phyloP scores from a whole-genome alignment of 164 flowering plant species.

The Liriodendron chinense region DNA sequence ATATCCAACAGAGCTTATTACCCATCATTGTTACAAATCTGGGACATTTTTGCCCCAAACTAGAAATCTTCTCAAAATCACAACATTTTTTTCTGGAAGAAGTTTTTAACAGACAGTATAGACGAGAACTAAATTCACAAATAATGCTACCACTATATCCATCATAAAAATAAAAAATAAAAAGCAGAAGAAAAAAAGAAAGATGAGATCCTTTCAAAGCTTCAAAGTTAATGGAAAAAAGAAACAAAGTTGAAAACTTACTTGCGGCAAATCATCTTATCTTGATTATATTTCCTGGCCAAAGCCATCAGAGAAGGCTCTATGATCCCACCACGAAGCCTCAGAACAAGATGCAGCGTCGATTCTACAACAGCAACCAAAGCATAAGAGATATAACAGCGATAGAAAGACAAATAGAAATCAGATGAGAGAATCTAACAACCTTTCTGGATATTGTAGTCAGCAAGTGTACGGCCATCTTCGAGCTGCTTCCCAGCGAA shows the following conservation, averaged over 20 bases:
- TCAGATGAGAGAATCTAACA: not conserved
- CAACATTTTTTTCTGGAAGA: no score
- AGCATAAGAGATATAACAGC: not conserved
- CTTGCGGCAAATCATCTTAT: conserved; percentile 34
- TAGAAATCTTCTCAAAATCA: no score
- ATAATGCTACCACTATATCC: no score
- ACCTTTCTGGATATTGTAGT: conserved; percentile 37
- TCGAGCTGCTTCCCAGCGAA: conserved; percentile 31
- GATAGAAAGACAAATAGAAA: not conserved
- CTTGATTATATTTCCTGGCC: conserved; percentile 27
- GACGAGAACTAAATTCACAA: no score
- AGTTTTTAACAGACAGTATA: no score
- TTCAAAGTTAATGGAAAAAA: not conserved
- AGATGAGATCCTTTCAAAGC: not conserved
- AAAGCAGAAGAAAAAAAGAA: not conserved
- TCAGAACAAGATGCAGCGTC: conserved; percentile 32
- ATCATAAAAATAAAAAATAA: not conserved
- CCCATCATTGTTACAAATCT: no score
- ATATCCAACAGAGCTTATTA: no score
- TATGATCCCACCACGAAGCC: conserved; percentile 37
- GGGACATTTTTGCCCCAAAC: no score
- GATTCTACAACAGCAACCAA: conserved; percentile 20
- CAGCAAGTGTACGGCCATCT: conserved; percentile 34
- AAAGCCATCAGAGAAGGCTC: conserved; percentile 33
- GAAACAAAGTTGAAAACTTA: conserved; percentile 3